Base-by-base conservation (phyloP, 2,329 filamentous ascomycete genomes). In the Fusarium foetens region DNA sequence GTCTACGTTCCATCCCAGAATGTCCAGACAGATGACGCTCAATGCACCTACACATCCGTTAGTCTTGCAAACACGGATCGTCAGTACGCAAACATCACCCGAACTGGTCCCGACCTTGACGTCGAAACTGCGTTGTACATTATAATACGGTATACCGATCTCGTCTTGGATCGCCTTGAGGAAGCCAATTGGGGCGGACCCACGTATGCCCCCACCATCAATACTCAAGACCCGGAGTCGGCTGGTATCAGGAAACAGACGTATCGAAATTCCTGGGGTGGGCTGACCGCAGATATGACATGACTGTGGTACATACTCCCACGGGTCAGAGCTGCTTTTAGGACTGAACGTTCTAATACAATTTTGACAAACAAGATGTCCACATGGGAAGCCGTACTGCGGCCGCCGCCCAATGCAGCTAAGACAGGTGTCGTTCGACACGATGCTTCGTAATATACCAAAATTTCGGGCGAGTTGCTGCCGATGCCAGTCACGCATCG, bases 51-150 rank as follows among this genome's bases (percentile, higher is more conserved):
- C 25, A 8, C 21, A 55, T 36, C 46, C 29, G 46, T 43, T 42
- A 46, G 36, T 54, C 9, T 63, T 66, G 29, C n/a, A 33, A 25
- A 36, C 35, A 36, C 17, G 35, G 16, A 36, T 36, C 17, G 35
- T 10, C 9, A 19, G 35, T 36, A 36, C 8, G 35, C 17, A 36
- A 36, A 36, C 16, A 36, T 58, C 25, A 72, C 70, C 70, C 23
- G 68, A 73, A 49, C 70, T 73, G 36, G 68, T 73, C 33, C 68
- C 68, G 35, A 68, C 53, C 25, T 63, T 62, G 21, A 71, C 45
- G 55, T 73, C 68, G 38, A 73, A 73, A 53, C 70, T 63, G 16
- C 69, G 38, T 25, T 71, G 64, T n/a, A 73, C 58, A 33, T 68
- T 27, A 35, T 59, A 67, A 42, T 57, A 46, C 16, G 65, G 70